Evolutionary conservation across 176 grass and related monocot species (phyloP).

Genomic region (Luzula sylvatica): DNA sequence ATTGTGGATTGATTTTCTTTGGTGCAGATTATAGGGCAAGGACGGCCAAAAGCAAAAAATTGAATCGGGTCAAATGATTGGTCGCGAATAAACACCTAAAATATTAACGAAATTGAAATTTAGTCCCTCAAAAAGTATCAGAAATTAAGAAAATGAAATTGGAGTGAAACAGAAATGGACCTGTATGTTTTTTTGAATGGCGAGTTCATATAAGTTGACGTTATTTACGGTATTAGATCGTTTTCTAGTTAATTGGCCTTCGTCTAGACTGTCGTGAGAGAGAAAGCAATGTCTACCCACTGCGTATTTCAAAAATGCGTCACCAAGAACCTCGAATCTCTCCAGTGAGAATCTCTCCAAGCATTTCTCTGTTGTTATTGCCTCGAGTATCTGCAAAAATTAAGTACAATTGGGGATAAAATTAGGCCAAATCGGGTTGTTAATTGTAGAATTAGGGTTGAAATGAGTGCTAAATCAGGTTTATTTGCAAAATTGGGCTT

Average conservation of each 20-base stretch:
- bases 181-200: conserved; percentile 79
- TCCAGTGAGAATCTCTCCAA: conserved; percentile 85
- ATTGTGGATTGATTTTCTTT: conserved; percentile 39
- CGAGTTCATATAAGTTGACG: conserved; percentile 66
- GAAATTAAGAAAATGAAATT: conserved; percentile 15
- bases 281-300: conserved; percentile 78
- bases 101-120: conserved; percentile 16
- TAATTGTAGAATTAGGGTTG: background rate
- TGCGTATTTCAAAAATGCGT: conserved; percentile 89
- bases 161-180: conserved; percentile 6
- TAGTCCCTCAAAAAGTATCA: too few relatives aligned
- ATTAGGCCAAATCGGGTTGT: background rate
- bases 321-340: conserved; percentile 91
- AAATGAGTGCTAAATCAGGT: background rate
- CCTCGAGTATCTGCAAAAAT: conserved; percentile 74
- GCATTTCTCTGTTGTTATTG: conserved; percentile 92
- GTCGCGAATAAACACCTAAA: conserved; percentile 83
- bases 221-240: conserved; percentile 83
- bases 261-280: conserved; percentile 65
- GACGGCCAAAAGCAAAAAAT: conserved; percentile 71
- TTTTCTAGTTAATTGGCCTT: conserved; percentile 72
- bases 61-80: conserved; percentile 64
- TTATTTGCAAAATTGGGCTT: background rate
- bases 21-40: conserved; percentile 71
- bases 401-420: conserved; percentile 10